Evolutionary conservation across 768 basidiomycete species (phyloP).

Genomic region (Tubosaeta sp.): DNA sequence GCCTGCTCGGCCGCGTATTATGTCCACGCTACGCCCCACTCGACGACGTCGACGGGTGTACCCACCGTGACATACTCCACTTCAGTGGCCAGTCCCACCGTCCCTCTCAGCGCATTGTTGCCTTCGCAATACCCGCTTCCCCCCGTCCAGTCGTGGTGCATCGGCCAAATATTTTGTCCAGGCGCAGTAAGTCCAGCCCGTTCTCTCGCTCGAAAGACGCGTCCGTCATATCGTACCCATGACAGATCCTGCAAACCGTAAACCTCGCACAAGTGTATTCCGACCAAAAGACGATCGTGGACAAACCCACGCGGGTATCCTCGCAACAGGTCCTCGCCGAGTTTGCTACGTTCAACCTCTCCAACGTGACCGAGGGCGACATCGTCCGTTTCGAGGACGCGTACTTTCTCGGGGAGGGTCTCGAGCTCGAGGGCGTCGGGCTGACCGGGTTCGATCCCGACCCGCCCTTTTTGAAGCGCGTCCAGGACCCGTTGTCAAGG

Average conservation of each 20-base stretch:
- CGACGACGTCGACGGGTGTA: conserved; percentile 14
- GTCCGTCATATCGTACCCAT: not conserved
- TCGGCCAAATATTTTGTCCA: conserved; percentile 73
- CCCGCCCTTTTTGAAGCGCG: conserved; percentile 67
- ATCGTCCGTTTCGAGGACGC: conserved; percentile 66
- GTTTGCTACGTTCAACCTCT: conserved; percentile 43
- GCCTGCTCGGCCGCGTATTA: conserved; percentile 6
- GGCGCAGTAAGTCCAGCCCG: conserved; percentile 50
- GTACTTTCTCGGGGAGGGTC: conserved; percentile 82
- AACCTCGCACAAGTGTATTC: conserved; percentile 69
- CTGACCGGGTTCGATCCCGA: conserved; percentile 57
- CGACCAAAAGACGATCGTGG: conserved; percentile 88
- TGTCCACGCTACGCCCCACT: conserved; percentile 16
- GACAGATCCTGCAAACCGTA: conserved; percentile 77
- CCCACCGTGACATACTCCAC: conserved; percentile 50
- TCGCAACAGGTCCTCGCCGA: conserved; percentile 65
- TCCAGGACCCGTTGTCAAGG: conserved; percentile 63
- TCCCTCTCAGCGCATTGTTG: conserved; percentile 44
- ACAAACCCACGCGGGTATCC: conserved; percentile 75
- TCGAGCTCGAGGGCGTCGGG: conserved; percentile 63
- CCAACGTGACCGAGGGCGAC: conserved; percentile 53
- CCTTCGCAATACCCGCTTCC: conserved; percentile 65
- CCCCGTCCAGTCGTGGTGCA: conserved; percentile 74
- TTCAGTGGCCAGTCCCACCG: conserved; percentile 60
- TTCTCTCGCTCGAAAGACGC: not conserved